Conservation (phyloP, 2,329 filamentous ascomycete species). For the Xylariaceae sp. region DNA sequence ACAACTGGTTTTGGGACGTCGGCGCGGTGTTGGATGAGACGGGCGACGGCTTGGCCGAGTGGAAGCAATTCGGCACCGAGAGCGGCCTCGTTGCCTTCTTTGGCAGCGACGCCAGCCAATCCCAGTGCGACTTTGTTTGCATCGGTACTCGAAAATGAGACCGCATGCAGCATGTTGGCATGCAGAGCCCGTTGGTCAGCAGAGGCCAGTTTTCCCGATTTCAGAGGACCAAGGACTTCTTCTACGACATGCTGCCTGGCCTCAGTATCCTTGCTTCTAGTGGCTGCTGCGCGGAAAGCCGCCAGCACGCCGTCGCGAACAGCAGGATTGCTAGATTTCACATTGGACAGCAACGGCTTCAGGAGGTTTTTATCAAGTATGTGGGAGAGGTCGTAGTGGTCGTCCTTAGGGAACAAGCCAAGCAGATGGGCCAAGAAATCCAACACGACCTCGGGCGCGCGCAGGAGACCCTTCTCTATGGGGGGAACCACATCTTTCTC, state of each 20-base stretch:
- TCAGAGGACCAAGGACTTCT: conserved; percentile 75
- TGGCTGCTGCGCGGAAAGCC: conserved; percentile 64
- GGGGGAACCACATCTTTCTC: conserved; percentile 70
- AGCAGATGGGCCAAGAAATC: conserved; percentile 72
- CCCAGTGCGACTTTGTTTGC: conserved; percentile 62
- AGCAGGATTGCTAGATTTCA: conserved; percentile 78
- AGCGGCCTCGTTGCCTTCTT: conserved; percentile 85
- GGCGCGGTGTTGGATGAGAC: conserved; percentile 54
- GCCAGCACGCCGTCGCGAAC: conserved; percentile 72
- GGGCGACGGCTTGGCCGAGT: conserved; percentile 59
- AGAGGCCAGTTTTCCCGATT: conserved; percentile 74
- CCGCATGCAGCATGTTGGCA: conserved; percentile 68
- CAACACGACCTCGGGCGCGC: conserved; percentile 85
- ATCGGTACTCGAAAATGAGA: conserved; percentile 55
- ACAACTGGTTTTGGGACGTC: conserved; percentile 60
- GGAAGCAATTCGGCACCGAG: conserved; percentile 69
- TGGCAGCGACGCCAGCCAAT: conserved; percentile 63
- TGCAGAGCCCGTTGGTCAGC: conserved; percentile 81
- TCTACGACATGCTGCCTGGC: conserved; percentile 64
- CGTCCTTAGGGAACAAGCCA: conserved; percentile 58
- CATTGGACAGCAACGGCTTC: conserved; percentile 82
- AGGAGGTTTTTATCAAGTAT: conserved; percentile 66
- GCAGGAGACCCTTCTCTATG: conserved; percentile 80
- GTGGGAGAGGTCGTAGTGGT: conserved; percentile 69
- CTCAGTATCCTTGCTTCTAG: conserved; percentile 42